phyloP scores from a whole-genome alignment of 31 red algal species.

The Endocladia muricata region DNA sequence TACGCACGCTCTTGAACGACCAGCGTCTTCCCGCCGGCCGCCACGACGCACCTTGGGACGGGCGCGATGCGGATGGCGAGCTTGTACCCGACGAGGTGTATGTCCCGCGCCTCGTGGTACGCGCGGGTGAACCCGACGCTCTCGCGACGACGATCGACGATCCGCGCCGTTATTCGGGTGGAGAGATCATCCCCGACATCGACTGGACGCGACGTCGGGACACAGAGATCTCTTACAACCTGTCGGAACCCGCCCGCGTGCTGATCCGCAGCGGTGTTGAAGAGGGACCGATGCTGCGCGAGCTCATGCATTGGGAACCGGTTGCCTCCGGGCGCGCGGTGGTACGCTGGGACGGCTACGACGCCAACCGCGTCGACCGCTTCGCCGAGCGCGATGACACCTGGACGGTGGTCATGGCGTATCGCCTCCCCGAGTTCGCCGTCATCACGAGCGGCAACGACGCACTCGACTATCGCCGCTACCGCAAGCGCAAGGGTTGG shows the following conservation, averaged over 20 bases:
- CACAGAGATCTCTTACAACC: not conserved
- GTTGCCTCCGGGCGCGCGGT: no score
- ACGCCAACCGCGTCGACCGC: no score
- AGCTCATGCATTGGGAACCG: no score
- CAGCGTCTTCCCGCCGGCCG: not conserved
- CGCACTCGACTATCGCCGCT: no score
- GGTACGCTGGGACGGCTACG: no score
- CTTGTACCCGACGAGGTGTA: constrained; percentile 1
- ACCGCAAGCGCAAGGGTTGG: no score
- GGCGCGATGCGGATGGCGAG: not conserved
- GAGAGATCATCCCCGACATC: not conserved
- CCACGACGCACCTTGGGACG: not conserved
- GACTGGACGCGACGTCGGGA: not conserved
- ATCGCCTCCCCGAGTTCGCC: no score
- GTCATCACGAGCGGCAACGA: no score
- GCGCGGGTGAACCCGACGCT: not conserved
- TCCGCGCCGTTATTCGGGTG: not conserved
- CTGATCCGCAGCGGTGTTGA: not conserved
- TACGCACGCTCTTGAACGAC: not conserved
- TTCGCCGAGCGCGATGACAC: no score
- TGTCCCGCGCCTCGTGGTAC: not conserved
- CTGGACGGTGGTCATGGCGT: no score
- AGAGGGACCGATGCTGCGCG: no score
- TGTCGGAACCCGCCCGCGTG: not conserved
- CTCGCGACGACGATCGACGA: no score